Evolutionary conservation across 495 filamentous ascomycete genomes (phyloP), one percentile per base, ranked within the genome.

Genomic region (Clavariopsis aquatica): DNA sequence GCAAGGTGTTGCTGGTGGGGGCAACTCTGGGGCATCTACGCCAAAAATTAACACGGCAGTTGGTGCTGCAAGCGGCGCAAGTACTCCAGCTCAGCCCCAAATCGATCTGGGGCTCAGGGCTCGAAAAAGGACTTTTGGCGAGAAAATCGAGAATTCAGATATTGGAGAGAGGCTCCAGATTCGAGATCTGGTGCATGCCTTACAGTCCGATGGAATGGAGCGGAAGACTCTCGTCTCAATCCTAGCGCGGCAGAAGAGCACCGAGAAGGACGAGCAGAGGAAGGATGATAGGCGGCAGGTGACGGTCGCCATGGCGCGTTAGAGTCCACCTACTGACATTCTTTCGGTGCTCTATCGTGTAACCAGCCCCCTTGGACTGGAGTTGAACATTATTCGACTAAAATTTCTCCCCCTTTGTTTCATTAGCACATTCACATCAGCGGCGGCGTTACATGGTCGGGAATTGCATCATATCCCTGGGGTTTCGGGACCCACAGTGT

Each of bases 81-180:
- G 23, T 0, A 62, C 49, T 7, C 65, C 66, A 13, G 61, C 56
- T 13, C 36, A 26, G 27, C 55, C 23, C 2, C 51, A 24, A 7
- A 24, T 53, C 10, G 69, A 71, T 46, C 36, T 20, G 72, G 76
- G 0, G 73, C 74, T 46, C 69, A 74, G 53, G 65, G 84, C 53
- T 15, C 52, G 43, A 24, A 62, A 68, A 41, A 26, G 60, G 15
- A 69, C 55, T 31, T 74, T 86, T 49, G 89, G 89, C 6, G 78
- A 78, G 17, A 86, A 83, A 79, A 78, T 84, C 23, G 88, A 92
- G 68, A 83, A 85, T 69, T 78, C 78, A 0, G 79, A 84, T 26
- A 80, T 81, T 61, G 87, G 87, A 1, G 79, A 78, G 57, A 83
- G 81, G 17, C 83, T 92, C n/a, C 87, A 91, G 74, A 75, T 89